phyloP scores from a whole-genome alignment of 441 rosid species.

The Erodium trifolium region DNA sequence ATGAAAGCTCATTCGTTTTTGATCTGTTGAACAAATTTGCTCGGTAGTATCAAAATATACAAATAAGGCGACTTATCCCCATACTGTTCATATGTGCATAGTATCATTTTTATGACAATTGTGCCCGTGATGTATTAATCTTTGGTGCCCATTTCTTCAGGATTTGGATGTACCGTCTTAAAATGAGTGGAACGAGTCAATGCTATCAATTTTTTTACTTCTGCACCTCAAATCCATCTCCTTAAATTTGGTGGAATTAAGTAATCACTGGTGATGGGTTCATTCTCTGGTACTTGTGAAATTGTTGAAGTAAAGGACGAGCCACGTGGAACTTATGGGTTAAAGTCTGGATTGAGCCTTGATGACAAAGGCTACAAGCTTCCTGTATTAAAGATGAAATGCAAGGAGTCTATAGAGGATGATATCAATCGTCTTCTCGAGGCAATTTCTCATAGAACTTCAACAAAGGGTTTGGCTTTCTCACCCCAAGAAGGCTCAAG shows the following conservation, averaged over 20 bases:
- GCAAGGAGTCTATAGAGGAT: conserved; percentile 46
- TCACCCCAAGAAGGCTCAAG: conserved; percentile 29
- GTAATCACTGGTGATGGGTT: conserved; percentile 30
- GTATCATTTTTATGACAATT: not conserved
- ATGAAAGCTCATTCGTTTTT: not conserved
- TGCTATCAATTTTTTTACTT: not conserved
- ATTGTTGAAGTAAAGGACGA: conserved; percentile 50
- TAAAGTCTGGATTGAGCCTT: conserved; percentile 21
- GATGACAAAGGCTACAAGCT: conserved; percentile 23
- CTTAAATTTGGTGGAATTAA: not conserved
- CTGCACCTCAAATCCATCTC: not conserved
- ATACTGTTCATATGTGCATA: not conserved
- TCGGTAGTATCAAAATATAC: not conserved
- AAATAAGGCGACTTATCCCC: not conserved
- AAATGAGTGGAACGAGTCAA: not conserved
- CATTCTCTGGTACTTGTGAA: conserved; percentile 36
- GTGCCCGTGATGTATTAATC: not conserved
- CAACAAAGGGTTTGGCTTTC: conserved; percentile 29
- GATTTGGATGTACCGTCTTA: not conserved
- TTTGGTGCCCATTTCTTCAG: not conserved
- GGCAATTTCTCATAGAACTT: conserved; percentile 45
- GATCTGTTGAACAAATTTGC: not conserved
- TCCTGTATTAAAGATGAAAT: conserved; percentile 26
- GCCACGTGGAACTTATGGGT: not conserved
- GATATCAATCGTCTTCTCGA: conserved; percentile 66